These are phyloP conservation scores for Coniochaeta prunicola DNA, from an alignment of 2,329 filamentous ascomycete species.

Conservation along the genomic window DNA sequence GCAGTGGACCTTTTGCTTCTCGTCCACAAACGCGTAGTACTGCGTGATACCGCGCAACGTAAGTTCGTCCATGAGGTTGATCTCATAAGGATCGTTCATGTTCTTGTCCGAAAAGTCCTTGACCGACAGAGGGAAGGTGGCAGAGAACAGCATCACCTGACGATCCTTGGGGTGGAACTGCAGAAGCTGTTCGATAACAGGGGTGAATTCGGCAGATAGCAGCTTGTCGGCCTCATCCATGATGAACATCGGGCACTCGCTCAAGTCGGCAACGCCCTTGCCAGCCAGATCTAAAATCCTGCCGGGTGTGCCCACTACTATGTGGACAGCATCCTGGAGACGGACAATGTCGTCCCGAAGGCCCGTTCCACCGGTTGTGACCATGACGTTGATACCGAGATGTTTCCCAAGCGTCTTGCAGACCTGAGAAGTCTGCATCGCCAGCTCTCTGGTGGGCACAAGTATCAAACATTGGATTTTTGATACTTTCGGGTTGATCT, in stretches of 20 bases:
- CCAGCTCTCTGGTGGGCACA: conserved; percentile 92
- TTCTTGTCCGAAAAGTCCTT: conserved; percentile 98
- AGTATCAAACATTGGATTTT: conserved; percentile 97
- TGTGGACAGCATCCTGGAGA: conserved; percentile 88
- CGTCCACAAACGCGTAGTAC: conserved; percentile 98
- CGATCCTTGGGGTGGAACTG: conserved; percentile 95
- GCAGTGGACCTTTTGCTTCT: conserved; percentile 99
- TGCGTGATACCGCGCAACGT: conserved; percentile 97
- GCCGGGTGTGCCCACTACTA: conserved; percentile 94
- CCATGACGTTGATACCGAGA: conserved; percentile 97
- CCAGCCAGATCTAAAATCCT: conserved; percentile 93
- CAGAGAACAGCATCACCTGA: conserved; percentile 98
- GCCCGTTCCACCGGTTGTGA: conserved; percentile 92
- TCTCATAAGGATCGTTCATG: conserved; percentile 94
- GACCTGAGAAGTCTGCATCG: conserved; percentile 96
- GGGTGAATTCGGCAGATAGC: conserved; percentile 91
- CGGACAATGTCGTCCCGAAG: conserved; percentile 96
- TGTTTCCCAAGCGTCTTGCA: conserved; percentile 98
- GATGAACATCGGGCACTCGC: conserved; percentile 94
- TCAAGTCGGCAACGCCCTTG: conserved; percentile 93
- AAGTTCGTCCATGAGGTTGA: conserved; percentile 99
- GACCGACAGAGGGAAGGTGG: conserved; percentile 93
- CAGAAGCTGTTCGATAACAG: conserved; percentile 91
- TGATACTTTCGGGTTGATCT: conserved; percentile 91
- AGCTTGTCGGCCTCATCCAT: conserved; percentile 99